Conservation (phyloP, 768 basidiomycete genomes). For the Rhizopogon roseolus region DNA sequence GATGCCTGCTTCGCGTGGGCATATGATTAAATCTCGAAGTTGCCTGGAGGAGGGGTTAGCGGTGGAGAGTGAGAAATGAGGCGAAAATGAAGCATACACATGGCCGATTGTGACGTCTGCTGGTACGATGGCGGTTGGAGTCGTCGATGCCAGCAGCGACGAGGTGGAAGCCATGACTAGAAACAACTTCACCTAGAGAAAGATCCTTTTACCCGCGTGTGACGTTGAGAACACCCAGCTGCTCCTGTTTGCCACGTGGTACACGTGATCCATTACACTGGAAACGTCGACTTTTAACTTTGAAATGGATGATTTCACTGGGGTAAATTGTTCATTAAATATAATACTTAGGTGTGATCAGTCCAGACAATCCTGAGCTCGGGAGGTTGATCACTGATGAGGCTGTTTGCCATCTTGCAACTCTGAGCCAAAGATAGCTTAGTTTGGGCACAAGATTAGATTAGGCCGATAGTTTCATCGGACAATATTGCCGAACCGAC, state of each 20-base stretch:
- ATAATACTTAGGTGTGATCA: too few species aligned
- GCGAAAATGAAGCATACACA: conserved; percentile 37
- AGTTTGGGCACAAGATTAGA: neutral
- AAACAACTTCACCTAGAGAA: too few species aligned
- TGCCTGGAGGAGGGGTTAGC: conserved; percentile 42
- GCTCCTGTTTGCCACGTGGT: neutral
- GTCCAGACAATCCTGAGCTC: too few species aligned
- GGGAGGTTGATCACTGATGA: too few species aligned
- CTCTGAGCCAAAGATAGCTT: neutral
- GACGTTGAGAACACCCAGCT: neutral
- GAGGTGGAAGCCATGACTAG: conserved; percentile 44
- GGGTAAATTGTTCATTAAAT: too few species aligned
- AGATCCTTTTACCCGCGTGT: neutral
- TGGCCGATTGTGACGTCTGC: conserved; percentile 54
- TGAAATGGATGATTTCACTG: too few species aligned
- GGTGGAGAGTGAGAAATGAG: neutral
- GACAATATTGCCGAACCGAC: neutral
- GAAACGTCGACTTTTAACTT: neutral
- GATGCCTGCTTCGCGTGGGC: conserved; percentile 60
- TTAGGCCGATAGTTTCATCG: neutral
- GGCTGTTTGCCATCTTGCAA: too few species aligned
- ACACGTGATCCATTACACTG: neutral
- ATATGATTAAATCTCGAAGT: conserved; percentile 73
- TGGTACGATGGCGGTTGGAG: conserved; percentile 34
- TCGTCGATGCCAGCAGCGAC: conserved; percentile 37